These are phyloP conservation scores for Forsythia viridissima DNA, from an alignment of 257 asterid species.

Conservation along the genomic window DNA sequence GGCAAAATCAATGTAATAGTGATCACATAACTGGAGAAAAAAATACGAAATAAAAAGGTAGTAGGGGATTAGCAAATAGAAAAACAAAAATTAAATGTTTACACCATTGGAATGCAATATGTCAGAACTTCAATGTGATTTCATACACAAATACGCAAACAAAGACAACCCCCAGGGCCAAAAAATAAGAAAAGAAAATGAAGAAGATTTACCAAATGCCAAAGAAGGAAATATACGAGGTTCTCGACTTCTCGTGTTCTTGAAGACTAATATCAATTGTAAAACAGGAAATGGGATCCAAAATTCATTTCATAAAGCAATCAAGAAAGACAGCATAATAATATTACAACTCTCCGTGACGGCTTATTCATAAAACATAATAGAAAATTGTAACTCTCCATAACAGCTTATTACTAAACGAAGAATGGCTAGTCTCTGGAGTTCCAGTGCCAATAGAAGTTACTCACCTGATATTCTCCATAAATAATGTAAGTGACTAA, in stretches of 20 bases:
- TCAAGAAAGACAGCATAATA: not conserved
- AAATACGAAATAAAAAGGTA: not conserved
- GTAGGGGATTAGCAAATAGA: not conserved
- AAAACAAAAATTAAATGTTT: not conserved
- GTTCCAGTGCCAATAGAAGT: not conserved
- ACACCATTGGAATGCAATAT: not conserved
- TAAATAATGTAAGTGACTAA: not conserved
- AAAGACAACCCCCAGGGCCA: not conserved
- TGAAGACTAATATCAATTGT: not conserved
- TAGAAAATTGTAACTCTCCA: not conserved
- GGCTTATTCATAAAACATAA: not conserved
- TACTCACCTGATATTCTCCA: not conserved
- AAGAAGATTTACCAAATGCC: not conserved
- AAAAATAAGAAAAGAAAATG: not conserved
- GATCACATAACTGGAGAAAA: constrained; percentile 12
- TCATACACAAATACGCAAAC: not conserved
- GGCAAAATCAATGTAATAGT: constrained; percentile 22
- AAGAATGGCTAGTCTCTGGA: not conserved
- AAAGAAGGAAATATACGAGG: not conserved
- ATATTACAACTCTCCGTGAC: not conserved
- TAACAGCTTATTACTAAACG: not conserved
- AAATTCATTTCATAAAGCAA: not conserved
- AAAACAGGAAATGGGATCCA: not conserved
- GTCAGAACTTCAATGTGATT: not conserved
- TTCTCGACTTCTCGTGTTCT: not conserved